Conservation (phyloP, 805 yeast species). For the Zygosaccharomyces bailii region DNA sequence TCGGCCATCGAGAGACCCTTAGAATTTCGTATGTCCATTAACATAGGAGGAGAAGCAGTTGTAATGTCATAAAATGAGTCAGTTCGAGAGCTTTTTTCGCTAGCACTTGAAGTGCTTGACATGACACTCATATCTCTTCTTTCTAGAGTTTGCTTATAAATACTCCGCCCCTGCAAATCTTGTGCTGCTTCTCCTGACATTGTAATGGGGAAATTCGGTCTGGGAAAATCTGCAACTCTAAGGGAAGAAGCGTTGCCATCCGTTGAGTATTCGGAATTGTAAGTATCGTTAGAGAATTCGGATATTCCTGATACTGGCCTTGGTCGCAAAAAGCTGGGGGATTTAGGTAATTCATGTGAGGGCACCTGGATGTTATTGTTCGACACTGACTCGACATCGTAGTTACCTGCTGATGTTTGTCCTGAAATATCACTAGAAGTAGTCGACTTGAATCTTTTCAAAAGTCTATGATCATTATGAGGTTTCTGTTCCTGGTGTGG, state of each 20-base stretch:
- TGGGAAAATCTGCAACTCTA: slow-evolving; percentile 13
- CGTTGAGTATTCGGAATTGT: slow-evolving; percentile 51
- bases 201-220: slow-evolving; percentile 11
- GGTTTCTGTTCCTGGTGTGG: neutral
- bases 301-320: slow-evolving; percentile 54
- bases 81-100: slow-evolving; percentile 40
- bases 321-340: slow-evolving; percentile 21
- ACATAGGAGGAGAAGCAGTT: slow-evolving; percentile 30
- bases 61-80: slow-evolving; percentile 42
- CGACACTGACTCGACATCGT: slow-evolving; percentile 23
- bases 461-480: slow-evolving; percentile 11
- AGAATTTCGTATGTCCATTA: slow-evolving; percentile 20
- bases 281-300: slow-evolving; percentile 44
- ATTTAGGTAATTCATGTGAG: slow-evolving; percentile 17
- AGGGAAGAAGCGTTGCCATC: slow-evolving; percentile 26
- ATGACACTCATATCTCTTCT: slow-evolving; percentile 38
- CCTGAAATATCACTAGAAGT: slow-evolving; percentile 30
- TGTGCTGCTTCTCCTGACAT: slow-evolving; percentile 16
- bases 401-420: slow-evolving; percentile 32
- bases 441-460: slow-evolving; percentile 29
- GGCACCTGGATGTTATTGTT: slow-evolving; percentile 10
- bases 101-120: slow-evolving; percentile 39
- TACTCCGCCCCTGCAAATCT: slow-evolving; percentile 1
- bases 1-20: slow-evolving; percentile 19
- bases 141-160: slow-evolving; percentile 22